Conservation (phyloP, 345 rosid species). For the Arabidopsis arenosa region DNA sequence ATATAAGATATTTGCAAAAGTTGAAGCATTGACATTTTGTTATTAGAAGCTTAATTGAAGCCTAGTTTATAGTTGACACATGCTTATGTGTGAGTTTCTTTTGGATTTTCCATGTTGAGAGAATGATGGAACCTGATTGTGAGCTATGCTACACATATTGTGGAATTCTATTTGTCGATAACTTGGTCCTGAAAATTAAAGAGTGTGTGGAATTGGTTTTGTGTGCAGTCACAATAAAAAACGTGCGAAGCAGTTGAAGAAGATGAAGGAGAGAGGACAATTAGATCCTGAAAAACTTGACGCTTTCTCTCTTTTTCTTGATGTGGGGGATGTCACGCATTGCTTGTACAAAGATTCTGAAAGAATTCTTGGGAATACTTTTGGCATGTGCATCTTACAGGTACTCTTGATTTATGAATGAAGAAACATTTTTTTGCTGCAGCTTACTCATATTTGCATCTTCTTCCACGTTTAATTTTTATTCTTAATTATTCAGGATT, state of each 20-base stretch:
- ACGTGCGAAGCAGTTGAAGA: conserved; percentile 87
- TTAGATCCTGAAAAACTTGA: conserved; percentile 95
- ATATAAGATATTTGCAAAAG: neutral
- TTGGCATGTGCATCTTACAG: conserved; percentile 96
- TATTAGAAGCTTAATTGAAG: neutral
- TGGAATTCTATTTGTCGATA: neutral
- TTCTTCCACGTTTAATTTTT: conserved; percentile 19
- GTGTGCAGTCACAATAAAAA: conserved; percentile 84
- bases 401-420: conserved; percentile 38
- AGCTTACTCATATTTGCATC: neutral
- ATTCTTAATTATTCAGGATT: conserved; percentile 61
- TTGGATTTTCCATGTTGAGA: conserved; percentile 2
- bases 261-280: conserved; percentile 84
- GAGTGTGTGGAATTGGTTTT: conserved; percentile 26
- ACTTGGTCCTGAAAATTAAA: conserved; percentile 14
- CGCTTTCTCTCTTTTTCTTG: conserved; percentile 86
- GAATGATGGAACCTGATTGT: conserved; percentile 8
- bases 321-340: conserved; percentile 78
- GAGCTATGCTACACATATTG: neutral
- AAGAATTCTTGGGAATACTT: conserved; percentile 92
- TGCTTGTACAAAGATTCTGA: conserved; percentile 93
- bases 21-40: neutral
- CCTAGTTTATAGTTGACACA: neutral
- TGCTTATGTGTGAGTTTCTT: conserved; percentile 10
- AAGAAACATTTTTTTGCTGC: neutral